These are phyloP conservation scores for Cladorrhinum sp. DNA, from an alignment of 2,329 filamentous ascomycete genomes.

Conservation along the genomic window DNA sequence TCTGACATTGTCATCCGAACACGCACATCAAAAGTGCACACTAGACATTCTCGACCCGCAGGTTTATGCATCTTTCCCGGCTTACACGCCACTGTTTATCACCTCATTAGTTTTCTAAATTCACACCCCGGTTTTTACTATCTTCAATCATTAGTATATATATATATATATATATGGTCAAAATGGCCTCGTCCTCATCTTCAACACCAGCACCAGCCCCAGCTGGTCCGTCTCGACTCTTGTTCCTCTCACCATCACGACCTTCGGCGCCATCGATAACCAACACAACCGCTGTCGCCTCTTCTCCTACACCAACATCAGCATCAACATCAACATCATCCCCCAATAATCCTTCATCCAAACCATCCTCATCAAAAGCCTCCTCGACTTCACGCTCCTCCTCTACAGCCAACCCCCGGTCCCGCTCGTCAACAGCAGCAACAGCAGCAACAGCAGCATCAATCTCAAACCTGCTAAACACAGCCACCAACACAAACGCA, in stretches of 20 bases:
- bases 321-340: neutral
- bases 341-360: constrained; percentile 22
- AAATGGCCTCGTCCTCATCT: constrained; percentile 11
- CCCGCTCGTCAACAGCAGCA: too few relatives aligned
- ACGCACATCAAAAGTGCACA: neutral
- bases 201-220: neutral
- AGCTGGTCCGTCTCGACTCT: neutral
- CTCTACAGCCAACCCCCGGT: too few relatives aligned
- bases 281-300: constrained; percentile 12
- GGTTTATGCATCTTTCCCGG: neutral
- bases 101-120: neutral
- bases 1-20: neutral
- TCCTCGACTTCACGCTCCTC: too few relatives aligned
- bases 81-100: neutral
- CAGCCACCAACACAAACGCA: too few relatives aligned
- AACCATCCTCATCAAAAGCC: constrained; percentile 36
- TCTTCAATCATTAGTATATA: too few relatives aligned
- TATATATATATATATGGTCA: too few relatives aligned
- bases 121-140: neutral
- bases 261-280: constrained; percentile 20
- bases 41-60: neutral
- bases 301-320: neutral
- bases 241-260: constrained; percentile 3
- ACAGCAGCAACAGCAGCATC: too few relatives aligned
- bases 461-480: too few relatives aligned